Evolutionary conservation across 2,329 filamentous ascomycete genomes (phyloP), one percentile per base, ranked within the genome.

Genomic region (Pseudocercospora vitis): DNA sequence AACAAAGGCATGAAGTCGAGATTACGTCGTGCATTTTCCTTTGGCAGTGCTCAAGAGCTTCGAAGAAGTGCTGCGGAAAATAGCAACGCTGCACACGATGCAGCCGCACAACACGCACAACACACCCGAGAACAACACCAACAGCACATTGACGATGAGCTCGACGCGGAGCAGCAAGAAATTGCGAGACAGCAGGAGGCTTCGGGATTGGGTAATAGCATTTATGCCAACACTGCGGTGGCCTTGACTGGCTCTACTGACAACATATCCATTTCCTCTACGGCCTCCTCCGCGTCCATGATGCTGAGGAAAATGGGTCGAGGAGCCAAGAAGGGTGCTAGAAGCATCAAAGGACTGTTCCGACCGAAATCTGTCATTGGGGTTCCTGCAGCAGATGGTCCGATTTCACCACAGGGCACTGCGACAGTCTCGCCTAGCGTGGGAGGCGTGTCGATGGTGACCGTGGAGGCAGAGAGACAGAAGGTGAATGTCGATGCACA

Each of bases 241-340:
- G 87, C 53, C 60, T 96, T 97, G 69, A 83, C 86, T 12, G 88
- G 90, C 11, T 99, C 94, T 3, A 97, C 90, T 0, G 94, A 99
- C 72, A 97, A 97, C 63, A 74, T 99, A 39, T 95, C 90, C 11
- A 90, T 95, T 59, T 92, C 89, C 1, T 95, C 90, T 3, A 95
- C 89, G 7, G 89, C 89, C 16, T 95, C 90, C 5, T 95, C 89
- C 16, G 89, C 89, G 28, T 95, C 90, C 24, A 85, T 95, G 64
- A 95, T 95, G 89, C 88, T 99, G 62, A 85, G 94, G 49, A 99
- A 99, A 77, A 99, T 99, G 94, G 94, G 94, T 52, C 90, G 91
- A 61, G 91, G 92, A n/a, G 88, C 97, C 84, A 97, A 96, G 81
- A 95, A 94, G 74, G 87, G 90, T 48, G 88, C 87, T 14, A 83